Base-by-base conservation (phyloP, 176 grass and related monocot genomes). In the Saccharum officinarum region DNA sequence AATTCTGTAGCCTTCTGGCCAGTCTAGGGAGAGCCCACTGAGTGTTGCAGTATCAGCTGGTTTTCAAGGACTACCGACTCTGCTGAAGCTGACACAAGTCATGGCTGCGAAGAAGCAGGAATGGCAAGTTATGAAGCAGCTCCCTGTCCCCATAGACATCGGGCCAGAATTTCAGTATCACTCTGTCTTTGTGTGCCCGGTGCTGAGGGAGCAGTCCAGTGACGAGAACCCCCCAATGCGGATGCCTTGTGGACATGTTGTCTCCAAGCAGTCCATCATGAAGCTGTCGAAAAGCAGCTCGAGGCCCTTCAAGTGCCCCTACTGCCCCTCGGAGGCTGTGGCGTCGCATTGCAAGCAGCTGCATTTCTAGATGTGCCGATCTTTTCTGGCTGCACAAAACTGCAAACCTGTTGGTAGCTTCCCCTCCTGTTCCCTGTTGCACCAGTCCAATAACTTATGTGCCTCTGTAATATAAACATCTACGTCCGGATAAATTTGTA, bases 181-280 rank as follows among this genome's bases (percentile, higher is more conserved):
- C 60, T 96, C 97, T 0, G 90, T 99, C 11, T 95, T 99, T 57
- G 92, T 99, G 39, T 99, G 97, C 62, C 97, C 97, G 0, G 97
- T 95, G 69, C 88, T 96, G 10, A 86, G 90, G 20, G 97, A 99
- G 67, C 93, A 95, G 80, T 87, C 81, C 10, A 92, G 85, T 0
- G 93, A 99, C 3, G 97, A 99, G 67, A 99, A 99, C 78, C 97
- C 97, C 8, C 93, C 97, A 0, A 96, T 99, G 93, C 76, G 95
- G 81, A 96, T 99, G 93, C 97, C 97, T 1, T 98, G 97, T 2
- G 97, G 93, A 9, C 97, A 99, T 0, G 93, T 94, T 0, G 84
- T 99, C 49, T 96, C 93, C 4, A 94, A 93, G 86, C 93, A 99
- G 44, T 95, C 91, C 0, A 84, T 99, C 71, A 83, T 84, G 78